These are phyloP conservation scores for Acanthamoeba royreba DNA, from an alignment of 208 protist genomes.

Conservation along the genomic window DNA sequence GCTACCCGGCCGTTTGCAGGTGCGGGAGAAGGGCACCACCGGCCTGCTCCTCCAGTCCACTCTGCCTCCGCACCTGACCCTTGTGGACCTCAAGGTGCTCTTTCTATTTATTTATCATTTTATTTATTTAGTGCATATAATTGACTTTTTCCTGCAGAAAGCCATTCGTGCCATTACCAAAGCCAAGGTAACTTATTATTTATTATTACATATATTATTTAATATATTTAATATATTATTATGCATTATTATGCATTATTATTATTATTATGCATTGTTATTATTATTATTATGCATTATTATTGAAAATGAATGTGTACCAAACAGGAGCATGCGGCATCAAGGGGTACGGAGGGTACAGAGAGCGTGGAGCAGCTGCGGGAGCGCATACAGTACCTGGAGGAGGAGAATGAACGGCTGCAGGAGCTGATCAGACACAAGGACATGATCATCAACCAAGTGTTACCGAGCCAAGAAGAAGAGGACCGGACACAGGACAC, in stretches of 20 bases:
- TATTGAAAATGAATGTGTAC: background rate
- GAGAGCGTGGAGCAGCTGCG: background rate
- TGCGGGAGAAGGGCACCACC: background rate
- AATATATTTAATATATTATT: background rate
- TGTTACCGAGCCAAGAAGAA: background rate
- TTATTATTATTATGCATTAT: background rate
- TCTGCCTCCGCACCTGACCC: background rate
- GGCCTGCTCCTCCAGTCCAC: background rate
- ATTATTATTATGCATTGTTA: background rate
- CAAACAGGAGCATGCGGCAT: background rate
- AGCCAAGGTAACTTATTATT: background rate
- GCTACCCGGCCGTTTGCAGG: too few species aligned
- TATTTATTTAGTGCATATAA: background rate
- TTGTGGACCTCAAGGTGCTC: too few species aligned
- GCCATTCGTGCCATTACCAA: background rate
- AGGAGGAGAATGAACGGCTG: slow-evolving; percentile 23
- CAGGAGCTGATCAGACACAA: background rate
- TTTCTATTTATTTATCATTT: too few species aligned
- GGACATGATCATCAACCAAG: slow-evolving; percentile 25
- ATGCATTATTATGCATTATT: background rate
- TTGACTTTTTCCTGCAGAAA: background rate
- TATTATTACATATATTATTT: too few species aligned
- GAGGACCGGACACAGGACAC: background rate
- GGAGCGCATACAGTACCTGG: background rate
- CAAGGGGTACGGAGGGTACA: background rate